phyloP scores from a whole-genome alignment of 116 monocot genomes.

The Papilionanthe hybrid region DNA sequence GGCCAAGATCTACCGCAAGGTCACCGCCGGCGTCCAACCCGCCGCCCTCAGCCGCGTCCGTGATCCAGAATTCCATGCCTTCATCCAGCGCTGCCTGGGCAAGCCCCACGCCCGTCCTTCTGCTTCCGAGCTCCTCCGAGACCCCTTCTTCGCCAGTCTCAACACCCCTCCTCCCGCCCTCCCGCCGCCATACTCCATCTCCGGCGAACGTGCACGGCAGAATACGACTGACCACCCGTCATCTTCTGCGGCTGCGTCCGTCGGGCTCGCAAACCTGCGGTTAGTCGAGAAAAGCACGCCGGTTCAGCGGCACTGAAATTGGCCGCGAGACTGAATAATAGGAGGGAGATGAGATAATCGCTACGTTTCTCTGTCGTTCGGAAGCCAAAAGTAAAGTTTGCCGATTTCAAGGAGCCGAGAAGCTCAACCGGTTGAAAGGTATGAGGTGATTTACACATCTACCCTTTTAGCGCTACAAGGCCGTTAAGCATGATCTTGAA shows the following conservation, averaged over 20 bases:
- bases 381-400: no score
- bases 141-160: conserved; percentile 61
- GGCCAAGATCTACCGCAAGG: conserved; percentile 60
- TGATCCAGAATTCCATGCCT: conserved; percentile 37
- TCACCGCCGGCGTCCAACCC: conserved; percentile 34
- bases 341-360: no score
- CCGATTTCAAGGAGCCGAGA: no score
- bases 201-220: background rate
- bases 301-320: background rate
- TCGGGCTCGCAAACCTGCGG: background rate
- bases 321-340: background rate
- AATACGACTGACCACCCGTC: background rate
- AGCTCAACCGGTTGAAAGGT: no score
- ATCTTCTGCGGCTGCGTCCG: background rate
- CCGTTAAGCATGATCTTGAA: no score
- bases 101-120: conserved; percentile 37
- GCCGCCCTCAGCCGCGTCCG: conserved; percentile 32
- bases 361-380: no score
- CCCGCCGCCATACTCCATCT: background rate
- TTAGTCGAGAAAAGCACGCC: background rate
- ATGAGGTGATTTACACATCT: no score
- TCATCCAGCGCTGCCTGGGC: conserved; percentile 61
- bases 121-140: conserved; percentile 48
- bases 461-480: no score
- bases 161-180: background rate